Evolutionary conservation across 495 filamentous ascomycete species (phyloP).

Genomic region (Podospora pseudocomata): DNA sequence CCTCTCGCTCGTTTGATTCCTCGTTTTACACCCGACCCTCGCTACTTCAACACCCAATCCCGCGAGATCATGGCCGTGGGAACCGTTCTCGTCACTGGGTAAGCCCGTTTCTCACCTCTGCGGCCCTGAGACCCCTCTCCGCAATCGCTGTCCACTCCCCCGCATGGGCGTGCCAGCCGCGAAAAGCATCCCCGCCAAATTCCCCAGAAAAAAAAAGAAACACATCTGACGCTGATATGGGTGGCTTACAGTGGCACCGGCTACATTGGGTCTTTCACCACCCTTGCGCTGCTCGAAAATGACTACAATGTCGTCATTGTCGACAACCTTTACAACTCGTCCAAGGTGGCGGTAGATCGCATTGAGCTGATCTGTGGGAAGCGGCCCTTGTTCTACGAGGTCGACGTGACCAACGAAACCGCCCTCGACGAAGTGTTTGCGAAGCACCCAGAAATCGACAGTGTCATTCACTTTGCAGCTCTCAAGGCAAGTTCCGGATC

Average conservation of each 20-base stretch:
- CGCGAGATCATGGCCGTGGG: slow-evolving; percentile 61
- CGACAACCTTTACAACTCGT: slow-evolving; percentile 96
- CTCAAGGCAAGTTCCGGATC: slow-evolving; percentile 68
- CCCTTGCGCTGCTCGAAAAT: slow-evolving; percentile 84
- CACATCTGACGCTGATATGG: slow-evolving; percentile 17
- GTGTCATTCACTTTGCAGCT: slow-evolving; percentile 96
- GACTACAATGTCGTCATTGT: slow-evolving; percentile 95
- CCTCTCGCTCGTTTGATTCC: background rate
- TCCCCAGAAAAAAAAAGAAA: slow-evolving; percentile 5
- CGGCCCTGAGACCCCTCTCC: slow-evolving; percentile 1
- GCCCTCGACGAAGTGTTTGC: slow-evolving; percentile 83
- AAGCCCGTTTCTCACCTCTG: slow-evolving; percentile 34
- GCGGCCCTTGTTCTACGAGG: slow-evolving; percentile 76
- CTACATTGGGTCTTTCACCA: slow-evolving; percentile 98
- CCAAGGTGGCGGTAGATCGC: slow-evolving; percentile 79
- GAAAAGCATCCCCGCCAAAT: slow-evolving; percentile 11
- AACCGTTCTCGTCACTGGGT: slow-evolving; percentile 90
- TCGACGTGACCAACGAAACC: slow-evolving; percentile 82
- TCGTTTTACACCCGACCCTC: background rate
- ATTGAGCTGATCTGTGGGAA: slow-evolving; percentile 92
- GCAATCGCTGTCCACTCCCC: slow-evolving; percentile 10
- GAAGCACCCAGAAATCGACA: slow-evolving; percentile 89
- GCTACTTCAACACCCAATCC: background rate
- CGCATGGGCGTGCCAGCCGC: slow-evolving; percentile 8
- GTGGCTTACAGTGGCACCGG: slow-evolving; percentile 72